Conservation (phyloP, 106 monocot species). For the Amphibolis antarctica region DNA sequence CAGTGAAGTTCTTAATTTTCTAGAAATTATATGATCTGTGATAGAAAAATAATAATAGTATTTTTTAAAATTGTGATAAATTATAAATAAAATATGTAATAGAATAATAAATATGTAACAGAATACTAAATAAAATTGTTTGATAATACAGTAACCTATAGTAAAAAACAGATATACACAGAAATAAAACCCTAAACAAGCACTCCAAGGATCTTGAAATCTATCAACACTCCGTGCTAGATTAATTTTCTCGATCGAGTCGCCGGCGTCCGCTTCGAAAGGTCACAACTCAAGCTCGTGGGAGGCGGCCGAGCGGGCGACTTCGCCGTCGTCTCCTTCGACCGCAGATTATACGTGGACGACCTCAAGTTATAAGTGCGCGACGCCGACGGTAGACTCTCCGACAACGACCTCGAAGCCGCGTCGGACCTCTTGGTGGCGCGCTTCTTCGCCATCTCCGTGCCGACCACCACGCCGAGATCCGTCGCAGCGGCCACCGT, state of each 20-base stretch:
- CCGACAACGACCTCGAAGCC: not conserved
- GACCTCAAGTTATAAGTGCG: constrained; percentile 2
- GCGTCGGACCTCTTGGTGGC: not conserved
- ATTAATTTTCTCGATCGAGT: not conserved
- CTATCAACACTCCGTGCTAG: too few species aligned
- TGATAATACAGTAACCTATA: too few species aligned
- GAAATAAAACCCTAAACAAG: too few species aligned
- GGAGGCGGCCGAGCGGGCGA: not conserved
- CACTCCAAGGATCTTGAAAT: too few species aligned
- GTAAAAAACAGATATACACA: too few species aligned
- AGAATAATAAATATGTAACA: too few species aligned
- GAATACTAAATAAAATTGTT: too few species aligned
- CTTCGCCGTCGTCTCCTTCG: not conserved
- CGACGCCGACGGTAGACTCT: not conserved
- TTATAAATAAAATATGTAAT: too few species aligned
- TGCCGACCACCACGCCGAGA: not conserved
- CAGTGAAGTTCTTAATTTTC: too few species aligned
- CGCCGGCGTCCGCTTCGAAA: not conserved
- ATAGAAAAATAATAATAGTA: too few species aligned
- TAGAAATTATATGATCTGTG: too few species aligned
- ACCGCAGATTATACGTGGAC: not conserved
- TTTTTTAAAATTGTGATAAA: too few species aligned
- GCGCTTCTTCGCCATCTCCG: not conserved
- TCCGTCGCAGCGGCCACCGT: not conserved
- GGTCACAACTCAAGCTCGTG: not conserved